Evolutionary conservation across 1,284 basidiomycete species (phyloP), one percentile per base, ranked within the genome.

Genomic region (Amylostereum areolatum): DNA sequence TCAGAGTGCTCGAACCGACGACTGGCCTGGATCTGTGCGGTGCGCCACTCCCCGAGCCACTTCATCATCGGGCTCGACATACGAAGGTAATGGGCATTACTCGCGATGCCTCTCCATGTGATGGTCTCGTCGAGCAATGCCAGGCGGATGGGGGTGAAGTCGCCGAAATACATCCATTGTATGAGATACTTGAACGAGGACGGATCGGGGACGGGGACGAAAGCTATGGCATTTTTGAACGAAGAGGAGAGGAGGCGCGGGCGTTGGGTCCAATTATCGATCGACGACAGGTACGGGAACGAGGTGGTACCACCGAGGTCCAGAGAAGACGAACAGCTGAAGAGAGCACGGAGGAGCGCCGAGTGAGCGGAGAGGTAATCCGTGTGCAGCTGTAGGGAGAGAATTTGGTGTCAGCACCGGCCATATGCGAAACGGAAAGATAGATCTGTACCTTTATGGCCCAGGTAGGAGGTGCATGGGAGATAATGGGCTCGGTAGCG

Each of bases 81-180:
- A 27, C 81, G 83, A 46, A 90, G 80, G 58, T 87, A 90, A 62
- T 89, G 87, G 59, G 82, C 86, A 61, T 89, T 90, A 47, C 83
- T 78, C n/a, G 83, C 85, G 52, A 89, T 73, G 39, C 85, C 85
- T 53, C 87, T 83, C 88, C 86, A 90, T 41, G 77, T 77, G 46
- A 88, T 71, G 46, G 68, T 63, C n/a, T 81, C 79, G 18, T 70
- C 64, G 51, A 76, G 71, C 24, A 90, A 75, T 36, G 74, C 79
- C 34, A 78, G 69, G 57, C 80, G 75, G 56, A 90, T 83, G 51
- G 71, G 71, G 39, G 68, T 64, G 12, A 78, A 80, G 46, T 74
- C 69, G 31, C 84, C 86, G 62, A 84, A 86, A 66, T 90, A 89
- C 73, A 89, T 82, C 79, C 84, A 90, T 59, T 86, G 81, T 53